phyloP scores from a whole-genome alignment of 1,284 basidiomycete species.

The Ustilago nuda region DNA sequence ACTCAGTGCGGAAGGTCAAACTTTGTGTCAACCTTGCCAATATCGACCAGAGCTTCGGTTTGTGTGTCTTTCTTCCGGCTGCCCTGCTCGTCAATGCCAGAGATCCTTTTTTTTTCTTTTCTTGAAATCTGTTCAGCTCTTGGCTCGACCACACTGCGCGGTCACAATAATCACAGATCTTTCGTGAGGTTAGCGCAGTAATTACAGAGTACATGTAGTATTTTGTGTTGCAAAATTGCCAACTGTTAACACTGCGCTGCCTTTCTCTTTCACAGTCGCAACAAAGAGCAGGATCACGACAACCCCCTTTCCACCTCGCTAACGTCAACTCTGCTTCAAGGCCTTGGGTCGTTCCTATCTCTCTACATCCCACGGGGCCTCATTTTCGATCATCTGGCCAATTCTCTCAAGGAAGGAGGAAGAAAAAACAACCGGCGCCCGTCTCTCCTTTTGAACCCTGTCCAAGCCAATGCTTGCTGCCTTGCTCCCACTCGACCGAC shows the following conservation, averaged over 20 bases:
- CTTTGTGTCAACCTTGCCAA: background rate
- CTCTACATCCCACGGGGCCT: background rate
- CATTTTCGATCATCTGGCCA: background rate
- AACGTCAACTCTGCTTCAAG: background rate
- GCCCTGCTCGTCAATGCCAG: too few relatives aligned
- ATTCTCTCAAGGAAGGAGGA: background rate
- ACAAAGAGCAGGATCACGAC: background rate
- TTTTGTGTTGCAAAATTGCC: background rate
- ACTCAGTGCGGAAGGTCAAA: background rate
- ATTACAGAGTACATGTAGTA: background rate
- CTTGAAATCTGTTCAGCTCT: background rate
- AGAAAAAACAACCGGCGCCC: background rate
- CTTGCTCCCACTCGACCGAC: background rate
- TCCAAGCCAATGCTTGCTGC: background rate
- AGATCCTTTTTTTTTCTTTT: background rate
- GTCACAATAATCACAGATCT: background rate
- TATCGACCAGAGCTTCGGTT: background rate
- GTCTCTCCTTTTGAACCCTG: background rate
- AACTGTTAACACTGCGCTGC: background rate
- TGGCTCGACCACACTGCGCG: conserved; percentile 3
- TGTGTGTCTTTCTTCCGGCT: too few relatives aligned
- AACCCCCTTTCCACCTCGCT: background rate
- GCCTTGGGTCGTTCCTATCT: background rate
- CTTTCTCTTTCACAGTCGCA: background rate
- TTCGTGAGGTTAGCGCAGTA: background rate